A percentile compares a stretch with the other conserved stretches of the same genome.
These are phyloP conservation scores for Clarireedia hainanense DNA, from an alignment of 2,329 filamentous ascomycete species.

Conservation along the genomic window DNA sequence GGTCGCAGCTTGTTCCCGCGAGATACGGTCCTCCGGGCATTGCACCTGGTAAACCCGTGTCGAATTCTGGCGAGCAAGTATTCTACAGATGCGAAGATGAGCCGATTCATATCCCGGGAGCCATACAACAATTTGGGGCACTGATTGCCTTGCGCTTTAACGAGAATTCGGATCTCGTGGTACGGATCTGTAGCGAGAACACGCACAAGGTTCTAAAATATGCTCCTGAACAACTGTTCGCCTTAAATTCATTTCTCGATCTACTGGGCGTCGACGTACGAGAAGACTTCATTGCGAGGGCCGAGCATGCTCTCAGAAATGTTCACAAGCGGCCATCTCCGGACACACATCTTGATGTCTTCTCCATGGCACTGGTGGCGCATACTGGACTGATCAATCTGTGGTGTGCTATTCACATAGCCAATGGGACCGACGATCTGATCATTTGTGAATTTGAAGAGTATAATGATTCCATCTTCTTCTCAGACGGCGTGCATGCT, in stretches of 20 bases:
- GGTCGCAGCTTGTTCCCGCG: slow-evolving; percentile 14
- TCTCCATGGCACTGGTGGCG: slow-evolving; percentile 53
- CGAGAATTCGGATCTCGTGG: slow-evolving; percentile 55
- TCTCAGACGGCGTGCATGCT: slow-evolving; percentile 37
- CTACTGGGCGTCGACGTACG: slow-evolving; percentile 73
- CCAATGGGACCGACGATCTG: slow-evolving; percentile 58
- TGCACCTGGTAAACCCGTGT: slow-evolving; percentile 6
- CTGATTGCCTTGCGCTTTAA: slow-evolving; percentile 69
- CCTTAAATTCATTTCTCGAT: slow-evolving; percentile 68
- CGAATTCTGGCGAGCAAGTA: neutral
- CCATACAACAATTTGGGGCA: slow-evolving; percentile 66
- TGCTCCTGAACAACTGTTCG: slow-evolving; percentile 67
- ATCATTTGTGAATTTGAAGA: slow-evolving; percentile 85
- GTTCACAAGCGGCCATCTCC: neutral
- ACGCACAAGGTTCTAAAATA: slow-evolving; percentile 68
- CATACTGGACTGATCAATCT: slow-evolving; percentile 4
- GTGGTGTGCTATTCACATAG: slow-evolving; percentile 18
- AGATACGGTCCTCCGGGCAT: slow-evolving; percentile 15
- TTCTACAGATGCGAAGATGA: slow-evolving; percentile 70
- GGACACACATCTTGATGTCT: slow-evolving; percentile 80
- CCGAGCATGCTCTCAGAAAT: neutral
- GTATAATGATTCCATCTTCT: slow-evolving; percentile 58
- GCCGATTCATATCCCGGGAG: slow-evolving; percentile 61
- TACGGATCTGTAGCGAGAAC: slow-evolving; percentile 76
- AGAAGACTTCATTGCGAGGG: slow-evolving; percentile 2